Evolutionary conservation across 2,329 filamentous ascomycete species (phyloP).

Genomic region (Aspergillus caelatus): DNA sequence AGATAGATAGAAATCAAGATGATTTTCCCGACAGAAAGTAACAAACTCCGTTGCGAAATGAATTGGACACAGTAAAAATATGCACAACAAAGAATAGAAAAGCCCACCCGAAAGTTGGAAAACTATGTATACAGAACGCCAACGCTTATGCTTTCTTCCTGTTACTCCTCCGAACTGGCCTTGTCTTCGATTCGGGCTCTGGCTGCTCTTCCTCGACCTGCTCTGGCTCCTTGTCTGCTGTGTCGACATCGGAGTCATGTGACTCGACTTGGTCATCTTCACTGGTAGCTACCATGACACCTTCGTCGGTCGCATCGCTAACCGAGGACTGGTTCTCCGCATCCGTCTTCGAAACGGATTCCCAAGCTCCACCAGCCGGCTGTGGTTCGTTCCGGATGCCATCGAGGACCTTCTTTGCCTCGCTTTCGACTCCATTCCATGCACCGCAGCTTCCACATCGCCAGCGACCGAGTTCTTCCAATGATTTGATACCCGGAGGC

Average conservation of each 20-base stretch:
- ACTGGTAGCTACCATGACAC: slow-evolving; percentile 28
- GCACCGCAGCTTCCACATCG: slow-evolving; percentile 82
- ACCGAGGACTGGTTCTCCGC: slow-evolving; percentile 22
- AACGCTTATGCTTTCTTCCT: slow-evolving; percentile 26
- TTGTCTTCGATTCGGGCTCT: slow-evolving; percentile 19
- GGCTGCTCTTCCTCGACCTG: slow-evolving; percentile 20
- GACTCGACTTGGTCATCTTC: slow-evolving; percentile 32
- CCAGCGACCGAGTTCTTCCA: slow-evolving; percentile 84
- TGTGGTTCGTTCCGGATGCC: slow-evolving; percentile 54
- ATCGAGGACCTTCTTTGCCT: slow-evolving; percentile 71
- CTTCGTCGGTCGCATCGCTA: slow-evolving; percentile 29
- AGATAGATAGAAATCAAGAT: neutral
- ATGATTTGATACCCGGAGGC: slow-evolving; percentile 76
- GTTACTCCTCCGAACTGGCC: slow-evolving; percentile 29
- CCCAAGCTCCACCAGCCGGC: slow-evolving; percentile 24
- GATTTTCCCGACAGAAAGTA: neutral
- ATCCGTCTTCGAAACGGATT: slow-evolving; percentile 26
- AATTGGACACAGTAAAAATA: neutral
- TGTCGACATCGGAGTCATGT: slow-evolving; percentile 24
- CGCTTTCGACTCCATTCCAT: slow-evolving; percentile 79
- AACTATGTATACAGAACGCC: slow-evolving; percentile 2
- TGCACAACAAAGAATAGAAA: slow-evolving; percentile 3
- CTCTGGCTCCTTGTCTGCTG: slow-evolving; percentile 9
- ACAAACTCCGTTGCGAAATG: neutral
- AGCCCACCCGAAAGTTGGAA: neutral